Base-by-base conservation (phyloP, 2,329 filamentous ascomycete genomes). In the Alternaria tenuissima region DNA sequence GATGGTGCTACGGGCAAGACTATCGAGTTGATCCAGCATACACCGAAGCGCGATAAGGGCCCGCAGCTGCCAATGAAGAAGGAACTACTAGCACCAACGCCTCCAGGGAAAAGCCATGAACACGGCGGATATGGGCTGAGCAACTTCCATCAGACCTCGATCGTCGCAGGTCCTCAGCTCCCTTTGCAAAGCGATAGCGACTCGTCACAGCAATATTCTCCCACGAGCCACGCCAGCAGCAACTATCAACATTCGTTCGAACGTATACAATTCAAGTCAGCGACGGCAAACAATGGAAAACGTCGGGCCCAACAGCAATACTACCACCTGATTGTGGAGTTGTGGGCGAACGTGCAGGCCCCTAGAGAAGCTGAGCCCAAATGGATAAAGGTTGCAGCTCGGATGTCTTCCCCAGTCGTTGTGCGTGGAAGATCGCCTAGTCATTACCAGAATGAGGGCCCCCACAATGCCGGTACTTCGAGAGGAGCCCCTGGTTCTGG, bases 261-360 rank as follows among this genome's bases (percentile, higher is more conserved):
- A 75, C 89, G 94, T 11, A 95, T 97, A 52, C 93, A 97, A 71
- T 97, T 97, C 85, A 96, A 96, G 77, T 92, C 92, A 66, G 93
- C 94, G 1, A 97, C 93, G 0, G 92, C 93, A 24, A 97, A 97
- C 81, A 97, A 97, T 68, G 93, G 93, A 47, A 96, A 96, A 78
- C 86, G 94, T 67, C 85, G 94, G 57, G 93, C 93, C 1, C 92
- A 93, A 18, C 93, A 97, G 74, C 94, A 97, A 70, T 96, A 93
- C 77, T 97, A 96, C 73, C 92, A 95, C 70, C 84, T 97, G n/a
- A 87, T 96, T 46, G 89, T 96, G 4, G 93, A 96, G 75, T 71
- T 80, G 20, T 79, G 74, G 72, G 78, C 75, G 7, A 78, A 80
- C 42, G 60, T 80, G 6, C 76, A 77, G 53, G 73, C 62, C 32